phyloP scores from a whole-genome alignment of 2,329 filamentous ascomycete species.

The Colletotrichum lupini region DNA sequence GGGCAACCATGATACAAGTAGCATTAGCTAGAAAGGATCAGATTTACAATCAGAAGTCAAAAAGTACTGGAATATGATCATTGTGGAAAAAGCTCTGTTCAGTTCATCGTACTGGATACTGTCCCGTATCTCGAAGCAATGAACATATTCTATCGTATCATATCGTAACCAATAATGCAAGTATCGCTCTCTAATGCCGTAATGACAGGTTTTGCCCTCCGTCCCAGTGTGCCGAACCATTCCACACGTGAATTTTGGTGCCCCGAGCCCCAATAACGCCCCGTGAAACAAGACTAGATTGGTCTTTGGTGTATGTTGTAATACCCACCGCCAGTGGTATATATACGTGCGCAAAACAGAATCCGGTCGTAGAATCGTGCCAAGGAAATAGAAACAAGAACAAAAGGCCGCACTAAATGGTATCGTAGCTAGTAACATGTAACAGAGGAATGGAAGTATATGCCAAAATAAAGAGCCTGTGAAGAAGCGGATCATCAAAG shows the following conservation, averaged over 20 bases:
- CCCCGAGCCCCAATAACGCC: not conserved
- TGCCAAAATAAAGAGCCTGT: not conserved
- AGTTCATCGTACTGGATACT: not conserved
- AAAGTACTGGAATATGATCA: not conserved
- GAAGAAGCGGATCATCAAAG: not conserved
- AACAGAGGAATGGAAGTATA: not conserved
- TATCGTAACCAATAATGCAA: conserved; percentile 12
- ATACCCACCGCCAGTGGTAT: not conserved
- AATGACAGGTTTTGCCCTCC: conserved; percentile 20
- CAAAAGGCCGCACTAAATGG: conserved; percentile 6
- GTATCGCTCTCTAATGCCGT: conserved; percentile 5
- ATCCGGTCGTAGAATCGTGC: conserved; percentile 25
- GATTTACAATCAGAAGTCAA: not conserved
- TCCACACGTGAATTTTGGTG: conserved; percentile 3
- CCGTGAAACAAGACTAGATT: not conserved
- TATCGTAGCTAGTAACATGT: conserved; percentile 15
- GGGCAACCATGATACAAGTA: not conserved
- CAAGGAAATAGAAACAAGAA: not conserved
- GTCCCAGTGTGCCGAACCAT: conserved; percentile 17
- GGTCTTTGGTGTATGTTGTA: not conserved
- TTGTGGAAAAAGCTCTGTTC: not conserved
- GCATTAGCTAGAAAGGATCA: not conserved
- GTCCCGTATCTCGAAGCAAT: not conserved
- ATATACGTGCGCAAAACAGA: not conserved
- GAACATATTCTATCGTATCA: not conserved